Conservation (phyloP, 2,329 filamentous ascomycete genomes). For the Neopestalotiopsis clavispora region DNA sequence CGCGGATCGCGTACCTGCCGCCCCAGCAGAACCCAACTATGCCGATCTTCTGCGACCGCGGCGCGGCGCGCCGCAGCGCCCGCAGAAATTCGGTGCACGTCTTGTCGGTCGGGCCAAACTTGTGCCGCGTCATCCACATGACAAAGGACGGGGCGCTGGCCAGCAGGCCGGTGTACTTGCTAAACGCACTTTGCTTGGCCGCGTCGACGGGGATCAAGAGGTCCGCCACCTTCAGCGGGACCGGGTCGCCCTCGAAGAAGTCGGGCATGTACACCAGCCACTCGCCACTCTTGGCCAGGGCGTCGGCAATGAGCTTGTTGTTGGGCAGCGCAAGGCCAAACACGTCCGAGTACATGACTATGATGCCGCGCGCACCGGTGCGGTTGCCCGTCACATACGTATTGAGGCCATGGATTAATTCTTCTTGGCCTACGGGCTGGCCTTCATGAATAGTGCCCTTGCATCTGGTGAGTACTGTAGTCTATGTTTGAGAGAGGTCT, state of each 20-base stretch:
- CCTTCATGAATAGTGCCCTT: conserved; percentile 18
- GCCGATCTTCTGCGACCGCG: conserved; percentile 41
- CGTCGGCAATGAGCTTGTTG: conserved; percentile 51
- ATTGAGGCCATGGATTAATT: conserved; percentile 47
- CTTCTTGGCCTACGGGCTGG: conserved; percentile 38
- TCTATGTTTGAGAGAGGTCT: neutral
- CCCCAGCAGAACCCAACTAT: conserved; percentile 61
- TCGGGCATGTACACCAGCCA: conserved; percentile 55
- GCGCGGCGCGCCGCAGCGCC: conserved; percentile 35
- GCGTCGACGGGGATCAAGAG: conserved; percentile 14
- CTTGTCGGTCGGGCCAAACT: conserved; percentile 33
- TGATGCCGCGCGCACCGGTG: conserved; percentile 42
- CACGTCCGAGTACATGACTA: conserved; percentile 54
- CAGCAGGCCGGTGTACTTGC: conserved; percentile 44
- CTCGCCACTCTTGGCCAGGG: conserved; percentile 49
- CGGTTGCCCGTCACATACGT: conserved; percentile 48
- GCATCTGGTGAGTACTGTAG: neutral
- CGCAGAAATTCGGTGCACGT: conserved; percentile 39
- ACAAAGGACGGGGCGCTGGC: conserved; percentile 35
- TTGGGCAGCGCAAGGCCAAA: conserved; percentile 57
- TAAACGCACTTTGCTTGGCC: conserved; percentile 15
- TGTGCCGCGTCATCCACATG: conserved; percentile 40
- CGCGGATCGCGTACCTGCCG: conserved; percentile 45
- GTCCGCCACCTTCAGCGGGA: conserved; percentile 31
- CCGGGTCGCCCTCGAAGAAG: conserved; percentile 51